Conservation (phyloP, 805 yeast genomes). For the Ogataea saltuana region DNA sequence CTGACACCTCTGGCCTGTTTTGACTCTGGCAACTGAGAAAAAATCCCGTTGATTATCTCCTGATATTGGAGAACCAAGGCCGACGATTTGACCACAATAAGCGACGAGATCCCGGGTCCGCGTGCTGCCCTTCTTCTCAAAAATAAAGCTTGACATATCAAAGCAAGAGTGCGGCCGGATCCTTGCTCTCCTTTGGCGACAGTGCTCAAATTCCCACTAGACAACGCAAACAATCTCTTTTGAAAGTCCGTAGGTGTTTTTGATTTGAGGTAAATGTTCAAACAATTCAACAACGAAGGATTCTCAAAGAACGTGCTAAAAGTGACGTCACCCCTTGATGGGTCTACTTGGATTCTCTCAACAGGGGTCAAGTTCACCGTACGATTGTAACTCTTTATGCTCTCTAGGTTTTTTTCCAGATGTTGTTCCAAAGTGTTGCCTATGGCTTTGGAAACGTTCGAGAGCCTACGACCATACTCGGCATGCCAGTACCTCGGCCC, state of each 20-base stretch:
- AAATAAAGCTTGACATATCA: slow-evolving; percentile 31
- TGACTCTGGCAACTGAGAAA: slow-evolving; percentile 6
- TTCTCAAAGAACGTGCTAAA: slow-evolving; percentile 26
- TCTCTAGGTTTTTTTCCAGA: slow-evolving; percentile 24
- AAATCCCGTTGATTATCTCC: slow-evolving; percentile 17
- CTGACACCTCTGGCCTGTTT: background rate
- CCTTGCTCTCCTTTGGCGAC: slow-evolving; percentile 36
- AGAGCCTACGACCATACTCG: slow-evolving; percentile 20
- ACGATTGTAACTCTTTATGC: slow-evolving; percentile 30
- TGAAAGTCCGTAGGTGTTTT: slow-evolving; percentile 33
- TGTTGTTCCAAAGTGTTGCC: slow-evolving; percentile 24
- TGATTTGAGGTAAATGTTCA: slow-evolving; percentile 19
- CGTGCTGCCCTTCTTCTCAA: slow-evolving; percentile 25
- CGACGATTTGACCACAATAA: slow-evolving; percentile 34
- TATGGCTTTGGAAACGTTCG: slow-evolving; percentile 22
- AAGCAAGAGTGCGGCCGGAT: slow-evolving; percentile 32
- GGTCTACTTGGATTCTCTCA: slow-evolving; percentile 26
- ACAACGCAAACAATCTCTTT: slow-evolving; percentile 29
- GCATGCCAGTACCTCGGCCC: slow-evolving; percentile 27
- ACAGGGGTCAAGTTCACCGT: slow-evolving; percentile 19
- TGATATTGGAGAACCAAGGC: slow-evolving; percentile 30
- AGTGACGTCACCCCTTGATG: slow-evolving; percentile 14
- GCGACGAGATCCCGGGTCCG: slow-evolving; percentile 31
- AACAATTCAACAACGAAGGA: slow-evolving; percentile 16
- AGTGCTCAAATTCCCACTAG: slow-evolving; percentile 30